Conservation (phyloP, 2,329 filamentous ascomycete genomes). For the Fusarium incarnatum region DNA sequence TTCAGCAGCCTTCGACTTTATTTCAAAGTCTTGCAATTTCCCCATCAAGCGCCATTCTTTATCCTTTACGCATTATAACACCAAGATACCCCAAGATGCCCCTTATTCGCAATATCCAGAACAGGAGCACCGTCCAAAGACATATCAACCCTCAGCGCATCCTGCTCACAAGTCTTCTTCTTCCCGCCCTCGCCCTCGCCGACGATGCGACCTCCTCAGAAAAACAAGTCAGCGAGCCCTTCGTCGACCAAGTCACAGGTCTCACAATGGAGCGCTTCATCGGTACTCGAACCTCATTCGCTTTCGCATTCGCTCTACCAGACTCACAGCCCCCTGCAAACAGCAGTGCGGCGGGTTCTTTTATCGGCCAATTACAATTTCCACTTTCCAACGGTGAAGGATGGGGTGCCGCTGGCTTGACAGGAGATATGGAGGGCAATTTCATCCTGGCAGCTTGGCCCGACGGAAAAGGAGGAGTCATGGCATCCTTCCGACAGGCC, state of each 20-base stretch:
- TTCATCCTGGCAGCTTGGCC: constrained; percentile 17
- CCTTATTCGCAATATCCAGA: background rate
- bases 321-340: background rate
- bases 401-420: constrained; percentile 16
- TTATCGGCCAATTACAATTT: constrained; percentile 8
- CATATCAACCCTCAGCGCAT: constrained; percentile 9
- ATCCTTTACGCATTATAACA: background rate
- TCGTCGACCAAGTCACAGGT: constrained; percentile 16
- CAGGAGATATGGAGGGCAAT: constrained; percentile 17
- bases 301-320: background rate
- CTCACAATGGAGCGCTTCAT: constrained; percentile 27
- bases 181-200: background rate
- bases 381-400: background rate
- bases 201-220: constrained; percentile 10
- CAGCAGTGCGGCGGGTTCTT: background rate
- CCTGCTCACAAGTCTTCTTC: background rate
- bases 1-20: background rate
- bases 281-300: background rate
- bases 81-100: background rate
- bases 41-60: no score
- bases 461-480: constrained; percentile 13
- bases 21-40: background rate
- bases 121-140: background rate
- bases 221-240: background rate
- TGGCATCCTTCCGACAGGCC: constrained; percentile 15